phyloP scores from a whole-genome alignment of 2,329 filamentous ascomycete species.

The Waltergamsia citrina region DNA sequence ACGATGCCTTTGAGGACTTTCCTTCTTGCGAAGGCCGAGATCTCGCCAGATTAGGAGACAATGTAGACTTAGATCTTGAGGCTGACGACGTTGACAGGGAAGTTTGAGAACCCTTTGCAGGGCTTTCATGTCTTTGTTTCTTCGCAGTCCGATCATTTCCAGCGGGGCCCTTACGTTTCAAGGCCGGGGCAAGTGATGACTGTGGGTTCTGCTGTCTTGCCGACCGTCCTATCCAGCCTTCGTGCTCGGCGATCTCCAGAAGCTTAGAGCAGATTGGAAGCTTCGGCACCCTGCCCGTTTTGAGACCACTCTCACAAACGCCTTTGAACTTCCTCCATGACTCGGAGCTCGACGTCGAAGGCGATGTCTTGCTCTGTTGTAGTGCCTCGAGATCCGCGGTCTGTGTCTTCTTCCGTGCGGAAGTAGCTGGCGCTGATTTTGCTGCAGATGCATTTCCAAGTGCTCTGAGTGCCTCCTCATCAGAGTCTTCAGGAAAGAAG shows the following conservation, averaged over 20 bases:
- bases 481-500: slow-evolving; percentile 39
- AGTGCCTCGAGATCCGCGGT: background rate
- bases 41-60: too few species aligned
- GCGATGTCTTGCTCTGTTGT: background rate
- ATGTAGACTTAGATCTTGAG: too few species aligned
- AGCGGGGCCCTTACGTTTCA: slow-evolving; percentile 1
- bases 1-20: too few species aligned
- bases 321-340: slow-evolving; percentile 19
- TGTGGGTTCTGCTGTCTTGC: slow-evolving; percentile 4
- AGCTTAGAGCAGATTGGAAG: slow-evolving; percentile 28
- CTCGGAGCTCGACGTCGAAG: too few species aligned
- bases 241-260: slow-evolving; percentile 27
- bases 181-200: background rate
- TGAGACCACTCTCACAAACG: slow-evolving; percentile 31
- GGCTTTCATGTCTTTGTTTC: too few species aligned
- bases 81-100: too few species aligned
- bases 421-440: background rate
- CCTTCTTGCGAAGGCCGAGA: too few species aligned
- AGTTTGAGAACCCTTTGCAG: too few species aligned
- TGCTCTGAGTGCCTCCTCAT: slow-evolving; percentile 35
- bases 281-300: slow-evolving; percentile 21
- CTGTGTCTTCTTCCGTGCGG: background rate
- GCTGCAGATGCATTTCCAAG: slow-evolving; percentile 4
- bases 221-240: slow-evolving; percentile 18
- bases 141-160: too few species aligned